Conservation (phyloP, 2,329 filamentous ascomycete genomes). For the Alternaria sp. region DNA sequence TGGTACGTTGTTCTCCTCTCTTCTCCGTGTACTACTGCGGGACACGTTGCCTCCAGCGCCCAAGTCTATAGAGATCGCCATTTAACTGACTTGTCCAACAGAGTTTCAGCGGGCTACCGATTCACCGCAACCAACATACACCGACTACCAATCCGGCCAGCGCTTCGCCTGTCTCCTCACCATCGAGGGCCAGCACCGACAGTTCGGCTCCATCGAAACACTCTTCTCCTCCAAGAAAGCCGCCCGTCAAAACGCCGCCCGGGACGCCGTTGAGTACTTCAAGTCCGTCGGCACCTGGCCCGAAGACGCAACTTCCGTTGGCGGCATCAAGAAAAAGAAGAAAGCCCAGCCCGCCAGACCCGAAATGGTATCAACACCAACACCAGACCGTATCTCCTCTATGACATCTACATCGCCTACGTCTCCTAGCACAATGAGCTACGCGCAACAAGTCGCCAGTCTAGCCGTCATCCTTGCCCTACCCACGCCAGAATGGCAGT, state of each 20-base stretch:
- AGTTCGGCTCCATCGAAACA: slow-evolving; percentile 49
- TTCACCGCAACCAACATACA: slow-evolving; percentile 48
- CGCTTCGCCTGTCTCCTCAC: slow-evolving; percentile 45
- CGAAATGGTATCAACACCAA: neutral
- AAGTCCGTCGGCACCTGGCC: slow-evolving; percentile 48
- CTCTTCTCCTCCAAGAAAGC: slow-evolving; percentile 53
- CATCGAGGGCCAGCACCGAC: slow-evolving; percentile 31
- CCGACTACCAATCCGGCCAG: slow-evolving; percentile 46
- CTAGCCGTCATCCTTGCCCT: slow-evolving; percentile 37
- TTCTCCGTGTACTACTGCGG: neutral
- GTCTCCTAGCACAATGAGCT: neutral
- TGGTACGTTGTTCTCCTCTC: slow-evolving; percentile 35
- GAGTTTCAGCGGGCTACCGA: slow-evolving; percentile 45
- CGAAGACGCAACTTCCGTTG: slow-evolving; percentile 23
- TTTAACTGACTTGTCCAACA: slow-evolving; percentile 11
- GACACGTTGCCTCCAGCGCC: no score
- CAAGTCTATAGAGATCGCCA: neutral
- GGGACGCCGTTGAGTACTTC: slow-evolving; percentile 54
- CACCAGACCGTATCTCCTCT: neutral
- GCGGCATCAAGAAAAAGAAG: slow-evolving; percentile 48
- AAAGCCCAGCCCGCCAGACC: neutral
- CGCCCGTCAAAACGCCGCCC: slow-evolving; percentile 54
- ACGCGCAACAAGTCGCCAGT: slow-evolving; percentile 28
- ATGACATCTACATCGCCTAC: neutral
- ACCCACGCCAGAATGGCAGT: slow-evolving; percentile 34